These are phyloP conservation scores for Rhizodiscina lignyota DNA, from an alignment of 495 filamentous ascomycete genomes.

Conservation along the genomic window DNA sequence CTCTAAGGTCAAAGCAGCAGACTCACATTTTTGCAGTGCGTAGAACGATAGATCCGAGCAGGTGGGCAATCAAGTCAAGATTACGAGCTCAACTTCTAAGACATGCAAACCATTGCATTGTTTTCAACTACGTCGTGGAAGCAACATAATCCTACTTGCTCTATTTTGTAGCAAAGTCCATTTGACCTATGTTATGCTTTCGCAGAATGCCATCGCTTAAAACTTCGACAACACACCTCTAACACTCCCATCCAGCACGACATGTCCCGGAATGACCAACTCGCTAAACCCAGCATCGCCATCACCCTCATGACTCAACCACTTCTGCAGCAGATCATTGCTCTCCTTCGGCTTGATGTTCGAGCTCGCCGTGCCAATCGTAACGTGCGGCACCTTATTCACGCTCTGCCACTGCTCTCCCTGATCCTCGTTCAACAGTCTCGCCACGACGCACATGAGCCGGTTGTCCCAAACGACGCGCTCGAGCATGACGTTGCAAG, in stretches of 20 bases:
- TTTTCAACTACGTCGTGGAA: too few species aligned
- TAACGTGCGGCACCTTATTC: conserved; percentile 75
- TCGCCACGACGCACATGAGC: conserved; percentile 75
- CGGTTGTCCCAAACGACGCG: conserved; percentile 63
- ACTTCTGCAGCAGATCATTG: conserved; percentile 61
- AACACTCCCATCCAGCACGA: conserved; percentile 24
- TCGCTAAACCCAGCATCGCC: conserved; percentile 28
- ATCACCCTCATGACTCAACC: conserved; percentile 39
- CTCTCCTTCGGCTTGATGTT: conserved; percentile 83
- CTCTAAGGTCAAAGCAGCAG: too few species aligned
- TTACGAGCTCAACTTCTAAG: too few species aligned
- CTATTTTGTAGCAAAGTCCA: too few species aligned
- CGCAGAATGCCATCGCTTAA: too few species aligned
- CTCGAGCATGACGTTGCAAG: conserved; percentile 41
- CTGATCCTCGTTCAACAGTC: conserved; percentile 32
- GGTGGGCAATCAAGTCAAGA: too few species aligned
- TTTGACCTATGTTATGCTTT: too few species aligned
- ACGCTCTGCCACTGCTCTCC: conserved; percentile 42
- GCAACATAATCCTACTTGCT: too few species aligned
- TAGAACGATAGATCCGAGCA: too few species aligned
- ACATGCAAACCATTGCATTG: too few species aligned
- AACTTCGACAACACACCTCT: conserved; percentile 15
- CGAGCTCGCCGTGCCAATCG: conserved; percentile 59
- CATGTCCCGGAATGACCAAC: conserved; percentile 18
- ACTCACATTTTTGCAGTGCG: too few species aligned